These are phyloP conservation scores for Phytophthora pistaciae DNA, from an alignment of 352 stramenopile genomes.

Conservation along the genomic window DNA sequence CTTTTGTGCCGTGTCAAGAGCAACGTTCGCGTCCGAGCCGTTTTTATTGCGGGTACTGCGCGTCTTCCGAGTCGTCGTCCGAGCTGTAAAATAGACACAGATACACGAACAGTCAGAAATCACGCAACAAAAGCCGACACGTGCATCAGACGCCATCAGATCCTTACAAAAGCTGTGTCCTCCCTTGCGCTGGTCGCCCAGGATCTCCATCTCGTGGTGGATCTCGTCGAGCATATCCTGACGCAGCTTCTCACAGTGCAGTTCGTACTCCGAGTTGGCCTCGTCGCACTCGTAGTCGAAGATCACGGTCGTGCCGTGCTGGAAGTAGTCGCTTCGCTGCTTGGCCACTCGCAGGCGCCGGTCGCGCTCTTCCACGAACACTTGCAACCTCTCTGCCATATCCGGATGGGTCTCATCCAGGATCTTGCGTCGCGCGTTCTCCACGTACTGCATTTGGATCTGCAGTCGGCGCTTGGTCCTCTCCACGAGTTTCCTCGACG, in stretches of 20 bases:
- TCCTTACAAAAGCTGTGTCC: conserved; percentile 51
- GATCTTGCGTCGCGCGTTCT: conserved; percentile 73
- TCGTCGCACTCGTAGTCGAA: conserved; percentile 87
- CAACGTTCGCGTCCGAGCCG: conserved; percentile 36
- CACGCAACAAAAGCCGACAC: background rate
- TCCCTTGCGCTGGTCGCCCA: conserved; percentile 78
- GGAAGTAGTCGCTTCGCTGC: conserved; percentile 61
- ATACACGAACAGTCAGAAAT: conserved; percentile 14
- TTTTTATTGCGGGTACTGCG: conserved; percentile 74
- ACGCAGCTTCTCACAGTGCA: conserved; percentile 82
- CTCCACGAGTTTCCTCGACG: conserved; percentile 42
- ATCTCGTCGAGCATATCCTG: conserved; percentile 90
- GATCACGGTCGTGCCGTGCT: conserved; percentile 69
- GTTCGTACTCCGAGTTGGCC: conserved; percentile 76
- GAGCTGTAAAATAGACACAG: conserved; percentile 39
- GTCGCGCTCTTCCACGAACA: conserved; percentile 59
- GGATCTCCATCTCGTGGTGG: conserved; percentile 86
- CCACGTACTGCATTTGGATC: conserved; percentile 78
- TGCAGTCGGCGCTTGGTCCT: conserved; percentile 48
- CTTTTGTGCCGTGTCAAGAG: conserved; percentile 68
- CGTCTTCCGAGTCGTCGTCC: conserved; percentile 80
- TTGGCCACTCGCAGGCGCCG: conserved; percentile 51
- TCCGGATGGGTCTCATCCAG: conserved; percentile 76
- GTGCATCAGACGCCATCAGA: background rate
- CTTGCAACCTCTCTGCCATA: conserved; percentile 53